phyloP scores from a whole-genome alignment of 257 asterid genomes.

The Gardenia jasminoides region DNA sequence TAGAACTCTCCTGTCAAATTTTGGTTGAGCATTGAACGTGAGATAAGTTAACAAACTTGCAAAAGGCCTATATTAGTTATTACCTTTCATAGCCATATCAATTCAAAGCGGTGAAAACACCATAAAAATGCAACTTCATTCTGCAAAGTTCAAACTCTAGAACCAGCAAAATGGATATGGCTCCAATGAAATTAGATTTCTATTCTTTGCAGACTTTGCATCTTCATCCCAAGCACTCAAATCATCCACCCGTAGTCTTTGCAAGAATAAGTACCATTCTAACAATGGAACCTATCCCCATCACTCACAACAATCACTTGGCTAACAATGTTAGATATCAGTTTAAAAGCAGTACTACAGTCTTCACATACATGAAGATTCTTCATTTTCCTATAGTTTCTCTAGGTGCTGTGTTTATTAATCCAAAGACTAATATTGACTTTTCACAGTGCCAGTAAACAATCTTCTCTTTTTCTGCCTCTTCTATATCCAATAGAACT shows the following conservation, averaged over 20 bases:
- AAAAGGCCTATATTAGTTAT: not conserved
- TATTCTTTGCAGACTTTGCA: not conserved
- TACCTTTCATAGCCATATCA: not conserved
- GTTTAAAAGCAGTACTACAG: slow-evolving; percentile 60
- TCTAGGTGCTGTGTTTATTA: slow-evolving; percentile 45
- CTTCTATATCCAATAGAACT: slow-evolving; percentile 53
- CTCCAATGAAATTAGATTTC: not conserved
- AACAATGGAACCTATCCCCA: slow-evolving; percentile 57
- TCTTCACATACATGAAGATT: slow-evolving; percentile 78
- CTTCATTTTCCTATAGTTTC: slow-evolving; percentile 50
- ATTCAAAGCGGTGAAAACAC: not conserved
- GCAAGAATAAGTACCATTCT: slow-evolving; percentile 62
- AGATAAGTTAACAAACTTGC: not conserved
- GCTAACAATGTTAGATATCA: slow-evolving; percentile 46
- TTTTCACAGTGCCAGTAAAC: slow-evolving; percentile 59
- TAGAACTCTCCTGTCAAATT: not conserved
- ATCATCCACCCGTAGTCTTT: slow-evolving; percentile 50
- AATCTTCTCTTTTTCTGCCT: slow-evolving; percentile 45
- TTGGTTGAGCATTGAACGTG: not conserved
- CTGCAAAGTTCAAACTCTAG: not conserved
- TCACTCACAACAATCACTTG: slow-evolving; percentile 59
- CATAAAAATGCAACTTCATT: not conserved
- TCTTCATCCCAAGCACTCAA: not conserved
- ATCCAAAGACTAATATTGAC: slow-evolving; percentile 55
- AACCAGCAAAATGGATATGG: not conserved